phyloP scores from a whole-genome alignment of 306 rosid species.

The Begonia peltatifolia region DNA sequence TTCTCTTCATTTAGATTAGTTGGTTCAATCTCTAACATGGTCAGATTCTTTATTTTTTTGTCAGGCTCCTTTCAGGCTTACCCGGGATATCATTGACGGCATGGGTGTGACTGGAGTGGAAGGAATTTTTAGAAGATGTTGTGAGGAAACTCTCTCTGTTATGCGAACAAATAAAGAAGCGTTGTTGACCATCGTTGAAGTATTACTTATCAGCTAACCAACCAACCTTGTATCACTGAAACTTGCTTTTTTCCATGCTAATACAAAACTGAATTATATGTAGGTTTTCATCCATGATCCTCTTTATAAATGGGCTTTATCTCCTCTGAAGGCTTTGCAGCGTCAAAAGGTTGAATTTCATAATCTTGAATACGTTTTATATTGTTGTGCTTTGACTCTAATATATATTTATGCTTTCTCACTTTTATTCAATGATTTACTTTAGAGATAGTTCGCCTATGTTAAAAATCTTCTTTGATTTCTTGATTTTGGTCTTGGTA shows the following conservation, averaged over 20 bases:
- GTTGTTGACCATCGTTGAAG: conserved; percentile 75
- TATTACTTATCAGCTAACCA: conserved; percentile 11
- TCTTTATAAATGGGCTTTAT: conserved; percentile 89
- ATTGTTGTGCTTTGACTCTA: not conserved
- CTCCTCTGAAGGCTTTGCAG: conserved; percentile 92
- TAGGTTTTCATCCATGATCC: conserved; percentile 98
- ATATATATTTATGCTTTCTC: not conserved
- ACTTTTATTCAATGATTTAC: too few species aligned
- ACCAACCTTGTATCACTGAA: too few species aligned
- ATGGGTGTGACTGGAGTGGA: conserved; percentile 92
- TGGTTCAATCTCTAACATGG: not conserved
- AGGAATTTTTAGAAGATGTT: conserved; percentile 95
- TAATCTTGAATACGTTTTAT: not conserved
- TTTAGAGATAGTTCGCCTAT: too few species aligned
- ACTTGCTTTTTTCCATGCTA: too few species aligned
- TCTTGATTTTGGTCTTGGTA: too few species aligned
- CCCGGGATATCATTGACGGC: conserved; percentile 85
- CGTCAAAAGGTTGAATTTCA: conserved; percentile 67
- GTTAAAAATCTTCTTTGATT: too few species aligned
- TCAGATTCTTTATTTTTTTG: conserved; percentile 6
- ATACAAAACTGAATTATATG: conserved; percentile 7
- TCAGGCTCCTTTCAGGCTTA: conserved; percentile 89
- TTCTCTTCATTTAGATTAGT: not conserved
- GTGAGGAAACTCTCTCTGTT: conserved; percentile 88
- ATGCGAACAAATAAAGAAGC: conserved; percentile 96